Evolutionary conservation across 345 rosid species (phyloP).

Genomic region (Eucalyptus sideroxylon): DNA sequence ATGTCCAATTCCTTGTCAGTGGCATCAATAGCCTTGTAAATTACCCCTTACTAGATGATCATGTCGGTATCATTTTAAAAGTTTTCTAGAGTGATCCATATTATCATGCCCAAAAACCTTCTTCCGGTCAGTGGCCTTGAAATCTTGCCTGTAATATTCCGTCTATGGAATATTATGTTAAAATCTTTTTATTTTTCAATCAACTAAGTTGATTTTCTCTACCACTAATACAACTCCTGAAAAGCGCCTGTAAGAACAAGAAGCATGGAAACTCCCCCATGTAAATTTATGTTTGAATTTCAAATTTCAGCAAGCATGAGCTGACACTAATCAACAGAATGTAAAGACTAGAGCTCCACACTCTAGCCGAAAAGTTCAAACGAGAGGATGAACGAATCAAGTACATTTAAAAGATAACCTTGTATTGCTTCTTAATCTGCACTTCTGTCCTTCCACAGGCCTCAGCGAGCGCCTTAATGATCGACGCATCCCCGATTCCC

Average conservation of each 20-base stretch:
- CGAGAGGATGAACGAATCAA: background rate
- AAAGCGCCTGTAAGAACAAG: background rate
- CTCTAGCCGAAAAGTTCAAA: background rate
- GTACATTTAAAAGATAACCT: conserved; percentile 19
- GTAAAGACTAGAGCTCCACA: background rate
- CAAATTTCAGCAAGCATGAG: background rate
- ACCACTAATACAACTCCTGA: background rate
- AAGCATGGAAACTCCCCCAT: background rate
- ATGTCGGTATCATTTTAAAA: background rate
- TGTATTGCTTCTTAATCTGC: conserved; percentile 53
- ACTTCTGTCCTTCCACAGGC: conserved; percentile 81
- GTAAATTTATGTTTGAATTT: background rate
- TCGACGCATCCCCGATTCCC: conserved; percentile 76
- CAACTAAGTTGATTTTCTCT: background rate
- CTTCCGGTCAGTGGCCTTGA: background rate
- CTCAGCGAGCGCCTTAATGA: conserved; percentile 74
- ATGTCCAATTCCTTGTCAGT: background rate
- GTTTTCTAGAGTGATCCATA: background rate
- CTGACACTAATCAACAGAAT: background rate
- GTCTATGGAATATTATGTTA: background rate
- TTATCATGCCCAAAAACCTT: background rate
- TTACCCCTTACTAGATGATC: background rate
- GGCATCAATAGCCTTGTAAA: background rate
- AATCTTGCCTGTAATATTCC: background rate
- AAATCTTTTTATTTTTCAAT: background rate